These are phyloP conservation scores for Sutorius eximius DNA, from an alignment of 1,284 basidiomycete genomes.

Conservation along the genomic window DNA sequence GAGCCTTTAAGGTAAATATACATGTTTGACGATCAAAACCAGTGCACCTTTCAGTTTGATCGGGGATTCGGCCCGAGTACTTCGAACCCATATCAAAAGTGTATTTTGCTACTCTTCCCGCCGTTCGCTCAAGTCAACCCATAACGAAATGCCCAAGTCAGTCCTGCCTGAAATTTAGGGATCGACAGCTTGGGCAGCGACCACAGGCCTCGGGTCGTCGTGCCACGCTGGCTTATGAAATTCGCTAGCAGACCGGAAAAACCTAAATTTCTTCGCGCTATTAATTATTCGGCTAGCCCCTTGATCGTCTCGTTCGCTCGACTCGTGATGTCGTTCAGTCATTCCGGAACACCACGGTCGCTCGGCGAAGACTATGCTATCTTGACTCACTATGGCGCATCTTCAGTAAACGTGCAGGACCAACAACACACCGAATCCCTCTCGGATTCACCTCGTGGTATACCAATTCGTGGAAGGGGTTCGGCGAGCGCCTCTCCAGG, in stretches of 20 bases:
- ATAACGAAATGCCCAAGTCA: too few species aligned
- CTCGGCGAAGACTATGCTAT: slow-evolving; percentile 48
- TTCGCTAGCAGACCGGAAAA: background rate
- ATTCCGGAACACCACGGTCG: slow-evolving; percentile 29
- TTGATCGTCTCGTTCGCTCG: background rate
- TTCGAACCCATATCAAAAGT: too few species aligned
- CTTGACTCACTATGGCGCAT: slow-evolving; percentile 41
- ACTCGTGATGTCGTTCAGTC: slow-evolving; percentile 21
- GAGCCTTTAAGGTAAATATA: too few species aligned
- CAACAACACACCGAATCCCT: slow-evolving; percentile 3
- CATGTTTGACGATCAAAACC: too few species aligned
- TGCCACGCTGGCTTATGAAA: background rate
- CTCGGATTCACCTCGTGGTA: slow-evolving; percentile 12
- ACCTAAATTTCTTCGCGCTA: background rate
- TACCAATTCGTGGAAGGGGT: slow-evolving; percentile 21
- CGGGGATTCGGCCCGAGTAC: too few species aligned
- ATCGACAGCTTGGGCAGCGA: too few species aligned
- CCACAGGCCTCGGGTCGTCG: too few species aligned
- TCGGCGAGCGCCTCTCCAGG: background rate
- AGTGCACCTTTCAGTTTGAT: too few species aligned
- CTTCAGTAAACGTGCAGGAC: slow-evolving; percentile 8
- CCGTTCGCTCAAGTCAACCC: too few species aligned
- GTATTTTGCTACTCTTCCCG: too few species aligned
- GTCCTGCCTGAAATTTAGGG: too few species aligned
- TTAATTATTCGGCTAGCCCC: background rate